These are phyloP conservation scores for Bipolaris oryzae DNA, from an alignment of 2,329 filamentous ascomycete species.

Conservation along the genomic window DNA sequence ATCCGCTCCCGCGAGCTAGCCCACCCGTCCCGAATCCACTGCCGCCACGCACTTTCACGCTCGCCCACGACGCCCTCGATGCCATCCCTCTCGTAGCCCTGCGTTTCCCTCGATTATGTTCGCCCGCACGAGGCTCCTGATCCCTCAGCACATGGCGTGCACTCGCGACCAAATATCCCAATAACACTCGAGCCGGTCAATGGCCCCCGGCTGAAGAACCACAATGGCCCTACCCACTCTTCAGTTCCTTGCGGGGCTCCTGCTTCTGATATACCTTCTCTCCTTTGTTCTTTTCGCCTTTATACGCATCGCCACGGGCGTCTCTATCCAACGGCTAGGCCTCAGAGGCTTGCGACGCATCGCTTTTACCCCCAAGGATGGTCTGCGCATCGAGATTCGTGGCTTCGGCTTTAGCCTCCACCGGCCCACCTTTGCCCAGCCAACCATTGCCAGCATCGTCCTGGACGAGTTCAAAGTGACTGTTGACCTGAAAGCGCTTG, in stretches of 20 bases:
- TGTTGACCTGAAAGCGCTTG: conserved; percentile 73
- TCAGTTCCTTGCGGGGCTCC: conserved; percentile 81
- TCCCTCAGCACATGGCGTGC: conserved; percentile 38
- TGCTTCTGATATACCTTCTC: conserved; percentile 85
- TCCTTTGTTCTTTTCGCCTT: conserved; percentile 95
- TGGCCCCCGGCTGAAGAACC: conserved; percentile 33
- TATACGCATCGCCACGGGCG: conserved; percentile 86
- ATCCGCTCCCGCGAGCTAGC: conserved; percentile 6
- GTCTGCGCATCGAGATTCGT: conserved; percentile 85
- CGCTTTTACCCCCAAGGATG: conserved; percentile 86
- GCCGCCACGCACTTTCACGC: conserved; percentile 13
- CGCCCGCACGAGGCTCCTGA: conserved; percentile 25
- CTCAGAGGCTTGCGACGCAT: conserved; percentile 91
- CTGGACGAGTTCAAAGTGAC: conserved; percentile 85
- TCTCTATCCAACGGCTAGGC: conserved; percentile 94
- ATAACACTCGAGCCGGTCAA: conserved; percentile 28
- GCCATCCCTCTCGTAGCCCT: conserved; percentile 23
- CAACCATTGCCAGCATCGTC: conserved; percentile 93
- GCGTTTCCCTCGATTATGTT: conserved; percentile 39
- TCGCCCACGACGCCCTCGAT: conserved; percentile 21
- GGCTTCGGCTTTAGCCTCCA: conserved; percentile 88
- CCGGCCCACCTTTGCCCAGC: conserved; percentile 93
- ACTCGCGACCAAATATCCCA: conserved; percentile 22
- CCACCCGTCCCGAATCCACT: conserved; percentile 17
- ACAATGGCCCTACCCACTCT: conserved; percentile 55